Conservation (phyloP, 768 basidiomycete genomes). For the Serendipita sp. region DNA sequence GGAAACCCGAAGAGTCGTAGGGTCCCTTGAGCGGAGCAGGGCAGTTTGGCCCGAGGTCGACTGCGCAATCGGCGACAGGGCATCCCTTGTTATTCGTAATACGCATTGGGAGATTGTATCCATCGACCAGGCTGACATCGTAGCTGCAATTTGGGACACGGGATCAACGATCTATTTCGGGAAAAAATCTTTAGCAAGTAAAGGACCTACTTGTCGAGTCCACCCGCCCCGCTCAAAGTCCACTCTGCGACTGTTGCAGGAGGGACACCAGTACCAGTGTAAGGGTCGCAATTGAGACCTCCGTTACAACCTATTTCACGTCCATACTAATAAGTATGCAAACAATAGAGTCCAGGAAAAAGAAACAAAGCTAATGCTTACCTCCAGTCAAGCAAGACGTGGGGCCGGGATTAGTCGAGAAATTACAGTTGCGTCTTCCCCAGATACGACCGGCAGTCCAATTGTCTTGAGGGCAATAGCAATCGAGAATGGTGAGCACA, state of each 20-base stretch:
- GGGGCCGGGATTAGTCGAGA: conserved; percentile 31
- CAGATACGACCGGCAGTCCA: conserved; percentile 17
- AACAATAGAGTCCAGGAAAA: conserved; percentile 26
- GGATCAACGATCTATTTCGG: neutral
- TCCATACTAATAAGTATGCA: conserved; percentile 24
- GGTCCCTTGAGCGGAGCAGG: conserved; percentile 37
- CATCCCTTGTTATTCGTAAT: conserved; percentile 43
- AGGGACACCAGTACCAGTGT: conserved; percentile 43
- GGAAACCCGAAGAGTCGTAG: conserved; percentile 28
- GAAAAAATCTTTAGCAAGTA: neutral
- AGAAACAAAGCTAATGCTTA: conserved; percentile 32
- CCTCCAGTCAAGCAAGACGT: conserved; percentile 45
- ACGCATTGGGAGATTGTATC: conserved; percentile 36
- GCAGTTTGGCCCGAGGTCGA: conserved; percentile 44
- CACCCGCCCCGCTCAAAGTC: conserved; percentile 30
- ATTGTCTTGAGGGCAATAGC: conserved; percentile 7
- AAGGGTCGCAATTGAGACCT: conserved; percentile 38
- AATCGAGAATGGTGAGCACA: neutral
- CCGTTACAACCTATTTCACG: conserved; percentile 19
- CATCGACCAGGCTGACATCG: conserved; percentile 47
- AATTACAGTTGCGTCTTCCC: conserved; percentile 48
- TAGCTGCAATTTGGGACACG: neutral
- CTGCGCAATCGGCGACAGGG: conserved; percentile 36
- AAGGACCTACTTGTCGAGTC: conserved; percentile 23
- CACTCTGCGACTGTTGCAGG: conserved; percentile 56